Conservation (phyloP, 2,329 filamentous ascomycete species). For the Pyricularia sp. region DNA sequence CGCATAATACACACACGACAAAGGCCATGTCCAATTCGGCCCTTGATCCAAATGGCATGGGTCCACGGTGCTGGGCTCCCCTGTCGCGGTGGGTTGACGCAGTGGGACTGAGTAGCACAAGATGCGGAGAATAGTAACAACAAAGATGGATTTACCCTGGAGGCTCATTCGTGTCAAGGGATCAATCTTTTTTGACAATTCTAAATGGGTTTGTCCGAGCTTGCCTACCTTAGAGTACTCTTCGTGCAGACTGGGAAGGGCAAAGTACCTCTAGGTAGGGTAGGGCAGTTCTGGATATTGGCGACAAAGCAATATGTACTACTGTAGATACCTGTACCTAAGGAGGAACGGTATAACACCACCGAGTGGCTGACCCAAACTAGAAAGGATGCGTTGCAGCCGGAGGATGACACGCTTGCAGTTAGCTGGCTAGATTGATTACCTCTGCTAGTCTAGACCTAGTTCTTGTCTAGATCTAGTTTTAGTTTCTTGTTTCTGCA, state of each 20-base stretch:
- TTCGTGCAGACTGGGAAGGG: background rate
- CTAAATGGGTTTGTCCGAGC: background rate
- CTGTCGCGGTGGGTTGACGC: background rate
- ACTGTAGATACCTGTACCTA: too few relatives aligned
- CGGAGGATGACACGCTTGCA: background rate
- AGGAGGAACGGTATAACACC: too few relatives aligned
- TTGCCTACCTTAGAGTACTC: background rate
- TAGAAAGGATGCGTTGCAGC: background rate
- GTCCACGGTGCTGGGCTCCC: background rate
- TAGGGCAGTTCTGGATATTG: too few relatives aligned
- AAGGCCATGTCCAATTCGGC: background rate
- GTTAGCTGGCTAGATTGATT: background rate
- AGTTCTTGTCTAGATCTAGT: too few relatives aligned
- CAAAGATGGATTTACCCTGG: background rate
- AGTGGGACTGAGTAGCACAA: slow-evolving; percentile 3
- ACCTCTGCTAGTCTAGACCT: background rate
- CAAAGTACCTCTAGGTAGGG: background rate
- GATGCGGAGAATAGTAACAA: slow-evolving; percentile 5
- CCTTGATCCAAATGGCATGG: background rate
- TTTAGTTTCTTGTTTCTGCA: background rate
- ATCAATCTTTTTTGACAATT: background rate
- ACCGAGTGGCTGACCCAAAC: background rate
- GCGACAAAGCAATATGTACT: too few relatives aligned
- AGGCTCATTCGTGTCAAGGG: background rate
- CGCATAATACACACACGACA: background rate